phyloP scores from a whole-genome alignment of 2,329 filamentous ascomycete genomes.

The Fusarium hainanense region DNA sequence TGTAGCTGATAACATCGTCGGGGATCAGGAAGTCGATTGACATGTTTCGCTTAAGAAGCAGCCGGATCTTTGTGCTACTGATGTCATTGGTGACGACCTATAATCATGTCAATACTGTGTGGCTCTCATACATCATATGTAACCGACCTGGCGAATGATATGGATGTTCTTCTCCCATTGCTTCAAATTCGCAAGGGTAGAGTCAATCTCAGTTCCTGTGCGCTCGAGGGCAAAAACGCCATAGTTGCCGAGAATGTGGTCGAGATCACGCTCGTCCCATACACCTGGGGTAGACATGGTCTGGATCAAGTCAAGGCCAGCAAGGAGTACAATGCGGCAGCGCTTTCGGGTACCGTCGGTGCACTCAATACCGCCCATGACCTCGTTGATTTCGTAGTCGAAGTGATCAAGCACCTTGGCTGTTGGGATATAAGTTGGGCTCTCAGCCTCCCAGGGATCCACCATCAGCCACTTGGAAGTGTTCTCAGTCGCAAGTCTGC shows the following conservation, averaged over 20 bases:
- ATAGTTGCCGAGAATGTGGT: conserved; percentile 86
- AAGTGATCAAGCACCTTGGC: conserved; percentile 93
- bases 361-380: conserved; percentile 79
- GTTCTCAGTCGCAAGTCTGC: conserved; percentile 79
- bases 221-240: conserved; percentile 90
- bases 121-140: not conserved
- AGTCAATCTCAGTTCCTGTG: conserved; percentile 87
- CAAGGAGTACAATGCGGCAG: conserved; percentile 82
- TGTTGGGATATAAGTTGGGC: conserved; percentile 84
- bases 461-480: conserved; percentile 83
- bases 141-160: conserved; percentile 72
- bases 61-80: conserved; percentile 82
- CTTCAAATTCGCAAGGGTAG: conserved; percentile 83
- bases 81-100: conserved; percentile 84
- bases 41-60: conserved; percentile 83
- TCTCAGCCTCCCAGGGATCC: conserved; percentile 89
- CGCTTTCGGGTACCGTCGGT: conserved; percentile 72
- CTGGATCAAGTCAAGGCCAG: conserved; percentile 79
- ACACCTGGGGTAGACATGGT: conserved; percentile 80
- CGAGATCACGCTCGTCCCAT: conserved; percentile 86
- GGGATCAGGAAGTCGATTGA: conserved; percentile 80
- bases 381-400: conserved; percentile 84
- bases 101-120: conserved; percentile 16
- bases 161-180: conserved; percentile 87
- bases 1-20: conserved; percentile 78